A percentile compares a stretch with the other conserved stretches of the same genome.
phyloP scores from a whole-genome alignment of 257 asterid species.

The Eustoma russellianum region DNA sequence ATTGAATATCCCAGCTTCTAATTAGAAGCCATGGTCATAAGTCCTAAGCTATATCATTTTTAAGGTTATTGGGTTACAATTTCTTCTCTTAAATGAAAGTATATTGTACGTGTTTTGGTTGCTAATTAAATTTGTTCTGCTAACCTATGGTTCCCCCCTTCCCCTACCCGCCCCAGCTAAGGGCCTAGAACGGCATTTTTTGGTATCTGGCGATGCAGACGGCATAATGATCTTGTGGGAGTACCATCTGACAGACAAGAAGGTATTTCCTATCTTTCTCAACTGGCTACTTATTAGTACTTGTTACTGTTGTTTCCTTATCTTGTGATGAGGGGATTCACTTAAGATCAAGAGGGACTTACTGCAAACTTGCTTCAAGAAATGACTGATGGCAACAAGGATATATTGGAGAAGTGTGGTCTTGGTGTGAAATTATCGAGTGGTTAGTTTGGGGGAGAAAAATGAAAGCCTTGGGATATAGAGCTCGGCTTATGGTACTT shows the following conservation, averaged over 20 bases:
- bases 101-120: background rate
- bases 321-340: too few species aligned
- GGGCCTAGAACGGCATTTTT: conserved; percentile 46
- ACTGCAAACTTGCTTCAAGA: too few species aligned
- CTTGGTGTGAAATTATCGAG: too few species aligned
- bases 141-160: background rate
- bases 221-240: conserved; percentile 84
- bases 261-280: conserved; percentile 33
- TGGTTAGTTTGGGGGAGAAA: too few species aligned
- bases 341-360: too few species aligned
- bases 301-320: too few species aligned
- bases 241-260: conserved; percentile 42
- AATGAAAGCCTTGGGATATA: too few species aligned
- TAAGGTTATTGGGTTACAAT: background rate
- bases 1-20: background rate
- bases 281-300: too few species aligned
- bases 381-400: too few species aligned
- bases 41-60: background rate
- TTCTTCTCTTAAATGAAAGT: background rate
- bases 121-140: background rate
- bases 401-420: too few species aligned
- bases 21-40: background rate
- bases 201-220: conserved; percentile 91
- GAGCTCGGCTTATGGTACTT: too few species aligned
- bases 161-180: conserved; percentile 30